Percentiles rank a stretch among this genome's conserved stretches.
These are phyloP conservation scores for Coffea canephora DNA, from an alignment of 257 asterid species.

Conservation along the genomic window DNA sequence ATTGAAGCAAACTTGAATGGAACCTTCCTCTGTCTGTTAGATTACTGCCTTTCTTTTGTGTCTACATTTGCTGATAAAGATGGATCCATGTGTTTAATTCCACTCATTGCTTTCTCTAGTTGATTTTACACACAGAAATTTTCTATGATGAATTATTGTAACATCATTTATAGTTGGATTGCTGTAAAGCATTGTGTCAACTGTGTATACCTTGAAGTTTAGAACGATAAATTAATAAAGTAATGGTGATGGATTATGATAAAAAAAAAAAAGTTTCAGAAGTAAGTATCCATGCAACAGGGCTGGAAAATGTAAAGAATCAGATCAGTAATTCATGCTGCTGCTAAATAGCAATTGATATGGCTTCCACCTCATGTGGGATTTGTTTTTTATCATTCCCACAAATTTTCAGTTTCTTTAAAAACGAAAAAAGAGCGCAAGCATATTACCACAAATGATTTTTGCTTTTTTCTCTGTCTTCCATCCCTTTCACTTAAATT, in stretches of 20 bases:
- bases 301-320: no score
- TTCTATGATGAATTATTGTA: neutral
- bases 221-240: no score
- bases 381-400: no score
- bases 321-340: no score
- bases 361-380: no score
- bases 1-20: neutral
- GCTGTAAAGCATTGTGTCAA: neutral
- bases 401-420: neutral
- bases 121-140: neutral
- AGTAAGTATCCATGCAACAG: neutral
- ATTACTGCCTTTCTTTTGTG: no score
- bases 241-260: neutral
- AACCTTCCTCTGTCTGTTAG: neutral
- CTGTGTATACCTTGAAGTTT: no score
- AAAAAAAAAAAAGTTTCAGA: no score
- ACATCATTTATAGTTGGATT: neutral
- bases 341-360: no score
- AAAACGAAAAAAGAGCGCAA: neutral
- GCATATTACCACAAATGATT: neutral
- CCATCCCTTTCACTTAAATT: no score
- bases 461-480: neutral
- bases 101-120: neutral
- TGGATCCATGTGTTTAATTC: neutral
- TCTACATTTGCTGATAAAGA: no score